Conservation (phyloP, 2,329 filamentous ascomycete species). For the Claviceps pusilla region DNA sequence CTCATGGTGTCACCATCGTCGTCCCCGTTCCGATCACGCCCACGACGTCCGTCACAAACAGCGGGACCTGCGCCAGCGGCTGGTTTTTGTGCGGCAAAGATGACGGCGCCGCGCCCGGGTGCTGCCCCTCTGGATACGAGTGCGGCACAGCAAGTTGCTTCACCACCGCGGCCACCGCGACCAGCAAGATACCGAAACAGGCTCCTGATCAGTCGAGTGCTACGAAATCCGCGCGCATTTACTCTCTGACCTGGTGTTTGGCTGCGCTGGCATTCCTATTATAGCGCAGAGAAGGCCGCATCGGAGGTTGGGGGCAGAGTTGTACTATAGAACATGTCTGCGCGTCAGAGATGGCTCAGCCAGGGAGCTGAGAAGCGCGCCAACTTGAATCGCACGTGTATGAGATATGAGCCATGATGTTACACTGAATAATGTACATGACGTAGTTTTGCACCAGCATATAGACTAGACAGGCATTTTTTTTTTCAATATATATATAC, state of each 20-base stretch:
- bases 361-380: neutral
- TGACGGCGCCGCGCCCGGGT: constrained; percentile 54
- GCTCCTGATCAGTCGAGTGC: constrained; percentile 20
- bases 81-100: constrained; percentile 58
- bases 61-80: constrained; percentile 51
- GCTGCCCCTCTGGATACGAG: constrained; percentile 63
- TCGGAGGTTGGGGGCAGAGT: neutral
- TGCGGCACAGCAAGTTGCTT: constrained; percentile 64
- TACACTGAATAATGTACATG: neutral
- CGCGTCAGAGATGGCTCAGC: neutral
- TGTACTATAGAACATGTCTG: neutral
- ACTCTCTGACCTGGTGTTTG: neutral
- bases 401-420: neutral
- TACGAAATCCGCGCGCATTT: neutral
- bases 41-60: constrained; percentile 26
- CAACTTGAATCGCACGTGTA: neutral
- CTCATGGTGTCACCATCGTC: constrained; percentile 54
- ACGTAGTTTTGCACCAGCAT: neutral
- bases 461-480: neutral
- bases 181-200: constrained; percentile 41
- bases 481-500: neutral
- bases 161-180: constrained; percentile 34
- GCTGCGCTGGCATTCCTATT: neutral
- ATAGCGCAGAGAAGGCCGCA: neutral
- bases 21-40: constrained; percentile 40